Evolutionary conservation across 78 protist species (phyloP).

Genomic region (Acrasis kona): DNA sequence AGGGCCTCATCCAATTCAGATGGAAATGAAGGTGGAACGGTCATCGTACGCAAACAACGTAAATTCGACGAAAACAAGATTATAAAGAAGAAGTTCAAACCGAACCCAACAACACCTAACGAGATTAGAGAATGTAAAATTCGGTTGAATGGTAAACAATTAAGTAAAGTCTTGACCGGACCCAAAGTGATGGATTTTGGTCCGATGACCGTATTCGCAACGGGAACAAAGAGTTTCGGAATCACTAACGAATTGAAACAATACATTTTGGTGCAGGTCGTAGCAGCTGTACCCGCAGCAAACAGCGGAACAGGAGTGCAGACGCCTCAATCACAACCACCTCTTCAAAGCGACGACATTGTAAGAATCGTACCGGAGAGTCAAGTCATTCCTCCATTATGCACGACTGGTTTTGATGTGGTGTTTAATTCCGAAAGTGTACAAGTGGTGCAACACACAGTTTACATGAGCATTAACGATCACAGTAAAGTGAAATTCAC

Average conservation of each 20-base stretch:
- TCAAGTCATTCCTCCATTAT: constrained; percentile 46
- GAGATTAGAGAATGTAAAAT: constrained; percentile 19
- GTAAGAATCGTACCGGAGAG: too few relatives aligned
- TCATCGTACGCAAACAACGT: neutral
- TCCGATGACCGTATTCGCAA: constrained; percentile 13
- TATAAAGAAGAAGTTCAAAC: constrained; percentile 26
- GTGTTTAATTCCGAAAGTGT: neutral
- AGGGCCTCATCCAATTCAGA: neutral
- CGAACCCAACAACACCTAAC: constrained; percentile 10
- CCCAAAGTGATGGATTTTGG: constrained; percentile 35
- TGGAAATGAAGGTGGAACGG: neutral
- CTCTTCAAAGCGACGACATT: neutral
- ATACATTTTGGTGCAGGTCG: constrained; percentile 3
- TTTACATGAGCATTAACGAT: constrained; percentile 36
- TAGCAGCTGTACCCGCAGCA: too few relatives aligned
- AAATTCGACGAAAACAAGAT: constrained; percentile 23
- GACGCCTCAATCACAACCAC: neutral
- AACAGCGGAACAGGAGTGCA: too few relatives aligned
- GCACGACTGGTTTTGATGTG: constrained; percentile 47
- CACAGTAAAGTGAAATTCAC: constrained; percentile 15
- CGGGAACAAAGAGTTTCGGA: neutral
- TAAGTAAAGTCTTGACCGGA: neutral
- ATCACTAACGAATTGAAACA: constrained; percentile 9
- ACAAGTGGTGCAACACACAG: neutral
- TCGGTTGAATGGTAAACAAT: constrained; percentile 11